Conservation (phyloP, 2,329 filamentous ascomycete genomes). For the Berkeleyomyces basicola region DNA sequence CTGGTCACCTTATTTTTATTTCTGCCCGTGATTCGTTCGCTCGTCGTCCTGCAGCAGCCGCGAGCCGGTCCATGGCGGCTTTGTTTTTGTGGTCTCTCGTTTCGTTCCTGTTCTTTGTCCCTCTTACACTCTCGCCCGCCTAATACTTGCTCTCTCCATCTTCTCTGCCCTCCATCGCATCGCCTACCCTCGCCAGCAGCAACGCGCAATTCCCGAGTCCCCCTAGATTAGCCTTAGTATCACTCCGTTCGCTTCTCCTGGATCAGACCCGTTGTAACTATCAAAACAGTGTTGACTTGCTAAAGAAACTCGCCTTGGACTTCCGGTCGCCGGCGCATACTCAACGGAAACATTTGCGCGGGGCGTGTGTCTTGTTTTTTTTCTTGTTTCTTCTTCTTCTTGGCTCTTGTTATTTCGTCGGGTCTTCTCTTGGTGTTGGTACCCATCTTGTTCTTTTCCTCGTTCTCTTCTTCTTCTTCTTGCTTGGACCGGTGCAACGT, state of each 20-base stretch:
- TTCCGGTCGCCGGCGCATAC: not conserved
- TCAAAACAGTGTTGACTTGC: slow-evolving; percentile 4
- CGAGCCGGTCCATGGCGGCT: too few species aligned
- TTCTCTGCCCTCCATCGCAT: not conserved
- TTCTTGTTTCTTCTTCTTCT: not conserved
- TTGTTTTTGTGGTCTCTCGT: too few species aligned
- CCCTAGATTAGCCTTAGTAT: slow-evolving; percentile 8
- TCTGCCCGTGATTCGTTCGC: too few species aligned
- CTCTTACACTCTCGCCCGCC: too few species aligned
- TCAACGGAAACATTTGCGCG: not conserved
- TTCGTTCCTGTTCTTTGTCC: too few species aligned
- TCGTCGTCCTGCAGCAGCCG: too few species aligned
- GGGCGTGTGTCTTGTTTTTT: not conserved
- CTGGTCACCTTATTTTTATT: too few species aligned
- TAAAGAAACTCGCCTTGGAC: slow-evolving; percentile 3
- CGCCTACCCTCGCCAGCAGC: slow-evolving; percentile 4
- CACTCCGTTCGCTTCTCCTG: slow-evolving; percentile 10
- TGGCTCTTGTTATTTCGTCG: not conserved
- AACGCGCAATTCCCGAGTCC: slow-evolving; percentile 7
- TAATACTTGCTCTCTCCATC: too few species aligned
- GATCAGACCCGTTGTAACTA: not conserved
- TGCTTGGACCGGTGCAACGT: not conserved
- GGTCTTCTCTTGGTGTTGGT: not conserved
- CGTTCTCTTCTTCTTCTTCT: not conserved
- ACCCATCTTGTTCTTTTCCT: not conserved